phyloP scores from a whole-genome alignment of 495 filamentous ascomycete genomes.

The Neurospora intermedia region DNA sequence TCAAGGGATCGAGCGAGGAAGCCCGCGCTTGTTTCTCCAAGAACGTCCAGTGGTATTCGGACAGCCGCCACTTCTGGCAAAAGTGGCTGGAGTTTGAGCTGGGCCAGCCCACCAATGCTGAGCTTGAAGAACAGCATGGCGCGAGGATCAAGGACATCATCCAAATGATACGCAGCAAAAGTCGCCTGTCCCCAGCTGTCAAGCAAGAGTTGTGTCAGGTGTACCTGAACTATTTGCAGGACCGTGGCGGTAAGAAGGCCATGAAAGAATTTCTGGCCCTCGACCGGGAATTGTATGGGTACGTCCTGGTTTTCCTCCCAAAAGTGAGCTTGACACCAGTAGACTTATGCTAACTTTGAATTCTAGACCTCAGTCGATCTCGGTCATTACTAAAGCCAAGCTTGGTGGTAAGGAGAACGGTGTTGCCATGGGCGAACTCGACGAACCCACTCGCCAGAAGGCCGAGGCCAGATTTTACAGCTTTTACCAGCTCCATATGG shows the following conservation, averaged over 20 bases:
- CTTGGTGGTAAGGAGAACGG: conserved; percentile 49
- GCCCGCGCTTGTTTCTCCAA: conserved; percentile 76
- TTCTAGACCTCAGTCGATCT: conserved; percentile 39
- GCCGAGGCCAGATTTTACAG: conserved; percentile 55
- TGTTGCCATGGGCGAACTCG: conserved; percentile 44
- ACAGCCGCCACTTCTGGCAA: conserved; percentile 86
- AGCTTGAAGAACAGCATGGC: conserved; percentile 54
- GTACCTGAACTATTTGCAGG: conserved; percentile 79
- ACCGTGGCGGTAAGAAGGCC: conserved; percentile 69
- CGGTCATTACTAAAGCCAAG: conserved; percentile 26
- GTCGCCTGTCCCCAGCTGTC: conserved; percentile 51
- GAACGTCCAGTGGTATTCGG: conserved; percentile 75
- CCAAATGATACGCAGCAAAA: conserved; percentile 65
- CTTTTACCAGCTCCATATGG: conserved; percentile 53
- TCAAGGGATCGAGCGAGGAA: conserved; percentile 75
- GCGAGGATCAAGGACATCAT: conserved; percentile 72
- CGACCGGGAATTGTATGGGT: conserved; percentile 82
- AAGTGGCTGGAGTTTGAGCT: conserved; percentile 86
- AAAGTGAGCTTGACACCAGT: neutral
- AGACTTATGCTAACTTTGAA: conserved; percentile 2
- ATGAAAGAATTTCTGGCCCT: conserved; percentile 79
- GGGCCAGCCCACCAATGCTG: conserved; percentile 64
- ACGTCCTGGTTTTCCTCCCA: conserved; percentile 19
- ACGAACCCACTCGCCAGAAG: conserved; percentile 50
- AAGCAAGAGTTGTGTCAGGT: conserved; percentile 68